Evolutionary conservation across 495 filamentous ascomycete genomes (phyloP), one percentile per base, ranked within the genome.

Genomic region (Barbatosphaeria neglecta): DNA sequence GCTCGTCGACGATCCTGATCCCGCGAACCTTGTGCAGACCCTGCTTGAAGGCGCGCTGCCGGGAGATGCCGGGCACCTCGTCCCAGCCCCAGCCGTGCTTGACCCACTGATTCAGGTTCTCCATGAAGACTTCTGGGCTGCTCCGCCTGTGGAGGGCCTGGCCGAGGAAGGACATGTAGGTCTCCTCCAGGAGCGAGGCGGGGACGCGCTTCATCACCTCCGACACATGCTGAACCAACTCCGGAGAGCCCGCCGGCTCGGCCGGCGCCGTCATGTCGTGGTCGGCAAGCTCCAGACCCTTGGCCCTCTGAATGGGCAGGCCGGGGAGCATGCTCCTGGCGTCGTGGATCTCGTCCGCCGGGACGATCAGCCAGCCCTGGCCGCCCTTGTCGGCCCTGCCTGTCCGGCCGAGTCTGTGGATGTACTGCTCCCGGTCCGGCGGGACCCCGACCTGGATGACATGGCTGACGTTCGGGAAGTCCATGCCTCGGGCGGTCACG

Each of bases 401-500:
- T 22, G 78, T 82, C 50, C 78, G 86, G 20, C 90, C 90, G 47
- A 96, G 71, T 46, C 90, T 80, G 62, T 96, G 90, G 51, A 95
- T 85, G 62, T 96, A 96, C 46, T 82, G 75, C 47, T 95, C 90
- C 15, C 78, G 68, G 50, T 75, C 74, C 6, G 73, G 64, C 4
- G 90, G 87, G 13, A 83, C 55, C 41, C 87, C 85, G 44, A 90
- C 61, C 58, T 96, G 90, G 57, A 96, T 79, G 50, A 96, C 89
- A 51, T 95, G 78, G 38, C 88, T 83, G 44, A 96, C 90, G 52
- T 88, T 81, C 45, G 90, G 89, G 69, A 96, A 96, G 61, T 96
- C 90, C 87, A 96, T 90, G 55, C 92, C 92, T 59, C 92, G 81
- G 13, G 92, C 87, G 1, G 90, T 92, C 22, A 98, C 90, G 63